Base-by-base conservation (phyloP, 805 yeast genomes). In the Zygosaccharomyces pseudorouxii region DNA sequence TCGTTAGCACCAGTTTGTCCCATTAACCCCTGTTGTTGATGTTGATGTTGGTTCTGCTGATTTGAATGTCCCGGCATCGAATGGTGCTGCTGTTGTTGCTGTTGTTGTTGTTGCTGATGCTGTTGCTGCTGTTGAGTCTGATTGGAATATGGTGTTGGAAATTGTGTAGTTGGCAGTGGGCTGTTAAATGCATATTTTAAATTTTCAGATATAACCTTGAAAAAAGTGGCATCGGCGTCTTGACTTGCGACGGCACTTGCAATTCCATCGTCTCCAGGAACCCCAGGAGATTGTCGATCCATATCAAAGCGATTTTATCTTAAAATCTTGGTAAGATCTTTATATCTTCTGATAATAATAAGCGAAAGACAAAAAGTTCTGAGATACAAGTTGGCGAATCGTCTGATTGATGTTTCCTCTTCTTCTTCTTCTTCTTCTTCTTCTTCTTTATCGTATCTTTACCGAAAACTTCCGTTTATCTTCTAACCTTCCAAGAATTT, bases 91-190 rank as follows among this genome's bases (percentile, higher is more conserved):
- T 29, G 25, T 18, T 42, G 30, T 27, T 41, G 30, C 40, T 47
- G 42, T 16, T 48, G 18, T 10, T 38, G 42, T 36, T 45, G 40
- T n/a, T 36, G 29, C 28, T 47, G 47, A 39, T 46, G 28, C 27
- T 51, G 38, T 2, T 42, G 42, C 36, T 38, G 40, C 31, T 49
- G 45, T 22, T 51, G 42, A 27, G 59, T 63, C 31, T 58, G 57
- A 23, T 60, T 54, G 2, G 69, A 62, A 48, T 63, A 65, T 1
- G 69, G 69, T 0, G 69, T 65, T 27, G 69, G 69, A 23, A 64
- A 62, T 35, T 64, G 67, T 6, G 65, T 62, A 14, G 62, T 62
- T 4, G 65, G 68, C 16, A 61, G 39, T 3, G 68, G 68, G 47
- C 68, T 63, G 40, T 62, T 55, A 40, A 63, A 63, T 8, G 59